Conservation (phyloP, 73 alveolate genomes). For the Symbiodinium natans region DNA sequence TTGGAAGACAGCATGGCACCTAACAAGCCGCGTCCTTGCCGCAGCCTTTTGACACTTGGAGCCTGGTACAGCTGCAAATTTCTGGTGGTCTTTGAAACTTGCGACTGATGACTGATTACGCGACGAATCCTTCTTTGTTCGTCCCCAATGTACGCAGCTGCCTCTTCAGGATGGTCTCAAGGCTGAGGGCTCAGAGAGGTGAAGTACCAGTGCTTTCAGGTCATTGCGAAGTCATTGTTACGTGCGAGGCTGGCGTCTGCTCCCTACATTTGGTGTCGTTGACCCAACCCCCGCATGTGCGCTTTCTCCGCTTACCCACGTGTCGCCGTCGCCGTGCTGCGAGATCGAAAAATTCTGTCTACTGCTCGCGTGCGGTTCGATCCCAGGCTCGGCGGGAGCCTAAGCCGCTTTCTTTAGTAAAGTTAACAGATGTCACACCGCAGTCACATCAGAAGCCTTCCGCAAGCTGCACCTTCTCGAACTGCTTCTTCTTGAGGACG, state of each 20-base stretch:
- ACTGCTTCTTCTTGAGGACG: constrained; percentile 92
- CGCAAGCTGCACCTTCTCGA: constrained; percentile 90
- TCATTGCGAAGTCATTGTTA: too few species aligned
- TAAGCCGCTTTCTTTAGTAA: too few species aligned
- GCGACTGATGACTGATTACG: too few species aligned
- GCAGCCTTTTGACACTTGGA: background rate
- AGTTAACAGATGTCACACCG: background rate
- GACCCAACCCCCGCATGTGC: background rate
- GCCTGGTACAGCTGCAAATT: background rate
- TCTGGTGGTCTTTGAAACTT: too few species aligned
- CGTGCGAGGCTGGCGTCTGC: too few species aligned
- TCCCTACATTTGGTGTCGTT: too few species aligned
- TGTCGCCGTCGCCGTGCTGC: background rate
- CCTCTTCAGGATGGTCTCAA: too few species aligned
- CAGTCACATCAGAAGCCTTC: constrained; percentile 65
- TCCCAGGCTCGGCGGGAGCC: background rate
- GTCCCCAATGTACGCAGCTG: too few species aligned
- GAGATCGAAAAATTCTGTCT: background rate
- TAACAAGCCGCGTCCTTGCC: background rate
- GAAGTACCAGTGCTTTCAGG: too few species aligned
- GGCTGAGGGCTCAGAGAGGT: too few species aligned
- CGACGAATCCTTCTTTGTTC: too few species aligned
- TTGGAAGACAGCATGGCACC: background rate
- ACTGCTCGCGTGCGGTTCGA: too few species aligned
- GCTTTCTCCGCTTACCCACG: background rate